Evolutionary conservation across 768 basidiomycete species (phyloP).

Genomic region (Phylloporus arenicola): DNA sequence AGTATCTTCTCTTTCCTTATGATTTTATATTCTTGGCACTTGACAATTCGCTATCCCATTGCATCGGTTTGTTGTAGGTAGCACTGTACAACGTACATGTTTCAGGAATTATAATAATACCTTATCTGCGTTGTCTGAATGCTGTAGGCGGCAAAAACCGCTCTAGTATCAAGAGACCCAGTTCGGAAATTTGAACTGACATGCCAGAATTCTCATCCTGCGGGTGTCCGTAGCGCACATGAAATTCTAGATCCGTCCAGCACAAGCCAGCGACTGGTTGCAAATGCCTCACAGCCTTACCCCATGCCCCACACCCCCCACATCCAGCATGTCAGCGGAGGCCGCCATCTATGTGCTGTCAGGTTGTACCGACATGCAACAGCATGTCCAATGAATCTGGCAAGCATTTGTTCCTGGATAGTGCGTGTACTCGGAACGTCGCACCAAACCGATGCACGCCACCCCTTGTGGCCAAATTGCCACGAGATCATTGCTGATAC

Average conservation of each 20-base stretch:
- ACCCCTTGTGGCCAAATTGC: conserved; percentile 7
- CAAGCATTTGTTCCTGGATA: not conserved
- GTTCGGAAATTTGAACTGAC: not conserved
- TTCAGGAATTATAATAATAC: conserved; percentile 4
- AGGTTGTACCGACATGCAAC: conserved; percentile 8
- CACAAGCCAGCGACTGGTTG: conserved; percentile 1
- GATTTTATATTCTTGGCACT: conserved; percentile 27
- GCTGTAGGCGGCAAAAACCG: not conserved
- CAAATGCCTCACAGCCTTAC: conserved; percentile 17
- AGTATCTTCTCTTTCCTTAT: conserved; percentile 19
- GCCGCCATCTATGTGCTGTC: conserved; percentile 22
- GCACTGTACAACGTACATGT: conserved; percentile 24
- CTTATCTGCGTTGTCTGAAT: not conserved
- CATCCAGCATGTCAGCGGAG: conserved; percentile 19
- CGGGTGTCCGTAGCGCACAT: conserved; percentile 9
- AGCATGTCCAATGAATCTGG: conserved; percentile 5
- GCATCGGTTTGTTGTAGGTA: conserved; percentile 29
- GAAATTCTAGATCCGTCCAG: conserved; percentile 19
- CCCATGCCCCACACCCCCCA: conserved; percentile 22
- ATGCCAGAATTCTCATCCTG: conserved; percentile 3
- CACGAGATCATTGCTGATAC: conserved; percentile 3
- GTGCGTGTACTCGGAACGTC: not conserved
- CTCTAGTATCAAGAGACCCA: not conserved
- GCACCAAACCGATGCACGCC: not conserved
- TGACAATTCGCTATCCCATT: conserved; percentile 24